Base-by-base conservation (phyloP, 2,329 filamentous ascomycete genomes). In the Ophiostoma sp. region DNA sequence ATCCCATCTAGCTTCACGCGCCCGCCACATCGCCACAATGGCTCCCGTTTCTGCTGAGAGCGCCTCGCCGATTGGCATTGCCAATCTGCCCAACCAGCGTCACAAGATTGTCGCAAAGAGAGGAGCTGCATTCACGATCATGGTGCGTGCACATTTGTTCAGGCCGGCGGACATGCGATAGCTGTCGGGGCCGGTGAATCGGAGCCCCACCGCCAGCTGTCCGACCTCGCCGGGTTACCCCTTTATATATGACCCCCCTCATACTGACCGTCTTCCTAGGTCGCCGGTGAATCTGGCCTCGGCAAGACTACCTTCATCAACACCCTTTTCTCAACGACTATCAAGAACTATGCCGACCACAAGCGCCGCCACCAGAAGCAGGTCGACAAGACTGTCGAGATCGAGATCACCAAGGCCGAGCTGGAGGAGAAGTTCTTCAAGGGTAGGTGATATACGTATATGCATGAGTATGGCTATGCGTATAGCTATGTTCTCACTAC, bases 391-490 rank as follows among this genome's bases (percentile, higher is more conserved):
- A 99, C 95, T 11, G 95, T 99, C 73, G 96, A 99, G 84, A 99
- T 99, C 75, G 95, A 99, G 82, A 99, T 99, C 79, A 99, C 95
- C 80, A 99, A 99, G 87, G 95, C 95, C 70, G 95, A 99, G 84
- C 84, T 99, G 72, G 95, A 99, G 83, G 95, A 99, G 89, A 99
- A 99, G 85, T 99, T 99, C 86, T 99, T 99, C 90, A 99, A 99
- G 87, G 94, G 94, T 97, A 84, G 69, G 77, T 65, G 9, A 9
- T 27, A 38, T 12, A 55, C 2, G 16, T 5, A n/a, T 27, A 11
- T 49, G 45, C 45, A 27, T 27, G 27, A 1, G 27, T 27, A 27
- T 27, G 2, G 27, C 27, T 27, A 27, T 27, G 27, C 27, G 27
- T 27, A 27, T 27, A 27, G 27, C 27, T 27, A 27, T 27, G 27